Evolutionary conservation across 495 filamentous ascomycete species (phyloP).

Genomic region (Xylaria scruposa): DNA sequence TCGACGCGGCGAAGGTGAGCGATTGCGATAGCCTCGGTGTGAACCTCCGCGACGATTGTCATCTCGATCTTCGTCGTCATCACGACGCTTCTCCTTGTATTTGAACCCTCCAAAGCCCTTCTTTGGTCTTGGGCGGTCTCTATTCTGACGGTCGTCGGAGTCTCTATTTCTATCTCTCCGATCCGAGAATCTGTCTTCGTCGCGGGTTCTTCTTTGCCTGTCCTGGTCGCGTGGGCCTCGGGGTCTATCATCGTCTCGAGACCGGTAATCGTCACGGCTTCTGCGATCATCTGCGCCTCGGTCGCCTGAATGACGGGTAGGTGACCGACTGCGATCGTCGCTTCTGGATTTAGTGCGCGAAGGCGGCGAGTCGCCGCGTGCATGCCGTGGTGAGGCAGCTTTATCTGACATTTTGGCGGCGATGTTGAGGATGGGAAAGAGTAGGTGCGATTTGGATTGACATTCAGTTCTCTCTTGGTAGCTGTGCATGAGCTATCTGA

Average conservation of each 20-base stretch:
- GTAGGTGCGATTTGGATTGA: conserved; percentile 1
- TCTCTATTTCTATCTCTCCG: conserved; percentile 29
- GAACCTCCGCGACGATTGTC: conserved; percentile 49
- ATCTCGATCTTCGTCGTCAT: conserved; percentile 56
- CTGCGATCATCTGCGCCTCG: conserved; percentile 31
- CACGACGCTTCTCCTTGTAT: conserved; percentile 70
- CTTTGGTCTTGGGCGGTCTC: conserved; percentile 44
- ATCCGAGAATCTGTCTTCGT: conserved; percentile 28
- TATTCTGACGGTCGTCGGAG: conserved; percentile 29
- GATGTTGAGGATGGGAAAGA: background rate
- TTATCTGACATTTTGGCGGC: conserved; percentile 36
- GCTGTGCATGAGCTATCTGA: background rate
- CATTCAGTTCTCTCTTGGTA: background rate
- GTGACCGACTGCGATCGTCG: conserved; percentile 39
- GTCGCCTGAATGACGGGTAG: conserved; percentile 31
- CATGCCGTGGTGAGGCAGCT: conserved; percentile 30
- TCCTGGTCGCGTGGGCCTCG: conserved; percentile 29
- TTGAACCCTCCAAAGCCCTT: conserved; percentile 62
- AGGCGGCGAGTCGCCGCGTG: conserved; percentile 35
- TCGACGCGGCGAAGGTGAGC: conserved; percentile 44
- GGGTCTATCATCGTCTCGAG: conserved; percentile 30
- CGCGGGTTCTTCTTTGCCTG: conserved; percentile 26
- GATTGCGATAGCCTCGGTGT: conserved; percentile 62
- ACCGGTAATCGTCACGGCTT: conserved; percentile 37
- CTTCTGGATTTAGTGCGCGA: conserved; percentile 33